Evolutionary conservation across 2,329 filamentous ascomycete species (phyloP).

Genomic region (Aspergillus terreus): DNA sequence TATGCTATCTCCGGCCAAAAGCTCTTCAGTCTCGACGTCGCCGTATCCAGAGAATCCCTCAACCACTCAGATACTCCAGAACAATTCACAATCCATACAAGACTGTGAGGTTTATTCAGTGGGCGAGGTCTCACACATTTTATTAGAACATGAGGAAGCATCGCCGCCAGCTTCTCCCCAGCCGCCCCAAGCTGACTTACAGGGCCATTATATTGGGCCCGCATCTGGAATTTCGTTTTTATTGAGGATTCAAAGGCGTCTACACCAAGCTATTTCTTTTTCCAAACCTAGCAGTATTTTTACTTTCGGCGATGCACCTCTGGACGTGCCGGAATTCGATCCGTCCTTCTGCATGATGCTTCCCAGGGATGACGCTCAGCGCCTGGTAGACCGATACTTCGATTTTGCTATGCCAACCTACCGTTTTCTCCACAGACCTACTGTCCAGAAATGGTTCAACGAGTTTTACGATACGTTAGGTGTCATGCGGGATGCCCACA

Average conservation of each 20-base stretch:
- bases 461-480: conserved; percentile 47
- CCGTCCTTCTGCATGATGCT: conserved; percentile 43
- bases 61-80: too few relatives aligned
- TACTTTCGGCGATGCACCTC: conserved; percentile 40
- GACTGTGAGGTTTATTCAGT: too few relatives aligned
- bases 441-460: conserved; percentile 41
- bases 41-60: too few relatives aligned
- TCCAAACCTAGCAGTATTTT: conserved; percentile 12
- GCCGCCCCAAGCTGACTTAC: conserved; percentile 12
- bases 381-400: conserved; percentile 39
- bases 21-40: too few relatives aligned
- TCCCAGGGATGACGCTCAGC: conserved; percentile 23
- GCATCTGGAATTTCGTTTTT: conserved; percentile 21
- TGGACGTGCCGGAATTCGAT: conserved; percentile 40
- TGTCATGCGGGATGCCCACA: conserved; percentile 37
- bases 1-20: too few relatives aligned
- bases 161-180: neutral
- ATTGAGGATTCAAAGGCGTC: conserved; percentile 16
- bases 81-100: too few relatives aligned
- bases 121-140: neutral
- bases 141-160: neutral
- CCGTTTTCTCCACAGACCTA: conserved; percentile 44
- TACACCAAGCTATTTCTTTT: conserved; percentile 8
- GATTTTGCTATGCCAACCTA: conserved; percentile 45
- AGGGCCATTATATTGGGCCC: conserved; percentile 21